Base-by-base conservation (phyloP, 192 early-diverging fungal genomes). In the Dispira parvispora region DNA sequence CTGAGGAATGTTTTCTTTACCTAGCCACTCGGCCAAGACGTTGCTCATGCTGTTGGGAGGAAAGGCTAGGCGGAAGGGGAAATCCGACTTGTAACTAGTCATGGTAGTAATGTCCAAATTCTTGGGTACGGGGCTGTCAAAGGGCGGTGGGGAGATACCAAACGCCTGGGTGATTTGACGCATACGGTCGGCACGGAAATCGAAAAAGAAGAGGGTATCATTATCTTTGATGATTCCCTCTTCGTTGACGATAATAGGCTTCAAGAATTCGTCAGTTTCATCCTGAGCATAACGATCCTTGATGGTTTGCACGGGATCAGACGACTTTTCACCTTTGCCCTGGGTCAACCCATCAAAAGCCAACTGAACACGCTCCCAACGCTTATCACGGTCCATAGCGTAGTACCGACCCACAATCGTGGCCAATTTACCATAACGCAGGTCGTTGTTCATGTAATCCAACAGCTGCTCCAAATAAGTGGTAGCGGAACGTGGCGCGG, bases 371-470 rank as follows among this genome's bases (percentile, higher is more conserved):
- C 97, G 84, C 81, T 99, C 97, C 97, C 97, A 99, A 63, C 97
- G 87, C 85, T 99, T 99, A 76, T 99, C 97, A 72, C 97, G 89
- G 74, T 99, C 97, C 97, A 99, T 99, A 62, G 95, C 95, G 71
- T 96, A 99, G 84, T 99, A 99, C 53, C 97, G 85, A 27, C 97
- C 97, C 12, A 84, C 77, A 57, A 98, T 84, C 38, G 91, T 92
- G 14, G 95, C 94, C n/a, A 99, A 52, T 65, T 78, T 77, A 62
- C 95, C 94, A 75, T 93, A 97, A 28, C 72, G 65, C 64, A 88
- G 65, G 44, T 80, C 63, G 67, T 65, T 69, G n/a, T 52, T 52
- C 21, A 80, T 75, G 62, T 74, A 73, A 45, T 84, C 83, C 14
- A 81, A 65, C 66, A 96, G 77, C 66, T 88, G 76, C 64, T 77